phyloP scores from a whole-genome alignment of 305 asterid genomes.

The Fraxinus floribunda region DNA sequence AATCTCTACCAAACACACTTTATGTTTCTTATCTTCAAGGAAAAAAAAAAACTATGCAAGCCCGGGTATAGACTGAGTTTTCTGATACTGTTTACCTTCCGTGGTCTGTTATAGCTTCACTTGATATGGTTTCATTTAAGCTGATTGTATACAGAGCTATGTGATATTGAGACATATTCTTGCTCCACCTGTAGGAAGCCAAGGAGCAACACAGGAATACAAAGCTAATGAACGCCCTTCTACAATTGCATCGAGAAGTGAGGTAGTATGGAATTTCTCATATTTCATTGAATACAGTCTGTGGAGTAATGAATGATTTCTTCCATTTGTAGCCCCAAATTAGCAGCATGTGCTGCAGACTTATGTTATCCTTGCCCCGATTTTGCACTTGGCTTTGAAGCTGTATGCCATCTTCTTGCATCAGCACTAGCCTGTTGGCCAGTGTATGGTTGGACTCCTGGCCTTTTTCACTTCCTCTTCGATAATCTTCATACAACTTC shows the following conservation, averaged over 20 bases:
- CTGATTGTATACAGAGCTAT: neutral
- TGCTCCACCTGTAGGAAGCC: slow-evolving; percentile 53
- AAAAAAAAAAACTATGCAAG: neutral
- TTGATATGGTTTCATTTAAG: neutral
- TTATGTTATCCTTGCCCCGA: slow-evolving; percentile 67
- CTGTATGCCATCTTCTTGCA: slow-evolving; percentile 90
- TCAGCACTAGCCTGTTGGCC: slow-evolving; percentile 98
- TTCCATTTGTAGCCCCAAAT: slow-evolving; percentile 74
- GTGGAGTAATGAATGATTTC: slow-evolving; percentile 17
- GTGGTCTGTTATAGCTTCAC: neutral
- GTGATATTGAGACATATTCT: slow-evolving; percentile 18
- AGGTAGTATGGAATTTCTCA: slow-evolving; percentile 47
- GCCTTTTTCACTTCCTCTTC: slow-evolving; percentile 66
- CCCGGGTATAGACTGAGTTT: neutral
- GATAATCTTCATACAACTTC: slow-evolving; percentile 76
- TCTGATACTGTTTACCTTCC: neutral
- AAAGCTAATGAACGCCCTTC: slow-evolving; percentile 71
- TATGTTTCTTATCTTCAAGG: neutral
- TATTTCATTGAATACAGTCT: slow-evolving; percentile 16
- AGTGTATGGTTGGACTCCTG: slow-evolving; percentile 90
- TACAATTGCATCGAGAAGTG: slow-evolving; percentile 84
- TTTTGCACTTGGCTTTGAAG: slow-evolving; percentile 70
- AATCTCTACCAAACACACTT: too few species aligned
- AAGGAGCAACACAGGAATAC: slow-evolving; percentile 95
- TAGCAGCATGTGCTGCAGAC: slow-evolving; percentile 78